Base-by-base conservation (phyloP, 768 basidiomycete genomes). In the Trametes coccinea region DNA sequence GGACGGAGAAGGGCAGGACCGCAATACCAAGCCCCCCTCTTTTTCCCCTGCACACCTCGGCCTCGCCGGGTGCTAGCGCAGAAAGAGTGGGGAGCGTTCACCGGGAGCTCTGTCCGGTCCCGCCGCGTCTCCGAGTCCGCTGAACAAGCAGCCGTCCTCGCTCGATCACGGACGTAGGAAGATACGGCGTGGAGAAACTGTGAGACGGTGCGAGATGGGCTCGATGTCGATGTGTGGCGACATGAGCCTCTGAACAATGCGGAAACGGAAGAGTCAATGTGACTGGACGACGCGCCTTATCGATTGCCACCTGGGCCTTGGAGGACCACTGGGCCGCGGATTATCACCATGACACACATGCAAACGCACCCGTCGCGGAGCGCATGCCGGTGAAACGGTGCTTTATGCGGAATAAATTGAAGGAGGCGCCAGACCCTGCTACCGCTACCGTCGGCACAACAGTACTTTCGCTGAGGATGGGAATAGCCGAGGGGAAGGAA, bases 201-300 rank as follows among this genome's bases (percentile, higher is more conserved):
- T 11, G 6, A 37, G 34, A 37, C 34, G 34, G 34, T 40, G 14
- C 16, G 47, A 57, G 46, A 57, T 49, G 27, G 56, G 48, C 48
- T 17, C 41, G 43, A 57, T 56, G 46, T 40, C n/a, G 53, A 39
- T 47, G 43, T n/a, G 41, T 51, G 57, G 49, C 49, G 50, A 40
- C 33, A 30, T 22, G 5, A 41, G 11, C n/a, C 29, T 30, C 29
- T 14, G 48, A 31, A 7, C 48, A 39, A 31, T 14, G 41, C 16
- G 22, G 49, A 34, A 17, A 49, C 29, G 17, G 22, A 22, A 22
- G 22, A 22, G 22, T 22, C 22, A 22, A 22, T 22, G 49, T 51
- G 22, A 45, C 44, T 34, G 41, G 43, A 50, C 55, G 54, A 53
- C 61, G 61, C 49, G 61, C 55, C 55, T 62, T 62, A 62, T 62